Conservation (phyloP, 2,329 filamentous ascomycete genomes). For the Aspergillus ochraceus region DNA sequence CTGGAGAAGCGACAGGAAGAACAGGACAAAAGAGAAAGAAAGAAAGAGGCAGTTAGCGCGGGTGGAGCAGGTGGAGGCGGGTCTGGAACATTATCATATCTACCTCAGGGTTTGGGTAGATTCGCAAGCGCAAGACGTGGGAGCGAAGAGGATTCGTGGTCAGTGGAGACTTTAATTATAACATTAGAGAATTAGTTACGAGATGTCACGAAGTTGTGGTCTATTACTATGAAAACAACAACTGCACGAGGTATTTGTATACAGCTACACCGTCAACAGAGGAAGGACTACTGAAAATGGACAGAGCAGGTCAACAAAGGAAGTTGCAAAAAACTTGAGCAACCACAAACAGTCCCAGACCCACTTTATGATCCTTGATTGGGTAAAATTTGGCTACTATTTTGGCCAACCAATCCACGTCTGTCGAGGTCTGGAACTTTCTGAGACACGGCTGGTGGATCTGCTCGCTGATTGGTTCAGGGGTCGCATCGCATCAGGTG, state of each 20-base stretch:
- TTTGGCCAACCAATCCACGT: conserved; percentile 13
- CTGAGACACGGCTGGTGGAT: conserved; percentile 4
- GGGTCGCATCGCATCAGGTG: not conserved
- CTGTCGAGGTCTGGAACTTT: conserved; percentile 16
- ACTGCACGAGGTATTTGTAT: too few relatives aligned
- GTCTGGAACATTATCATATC: conserved; percentile 8
- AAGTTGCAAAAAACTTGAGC: conserved; percentile 3
- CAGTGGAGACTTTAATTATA: not conserved
- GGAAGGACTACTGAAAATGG: too few relatives aligned
- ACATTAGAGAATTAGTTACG: too few relatives aligned
- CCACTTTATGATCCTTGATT: conserved; percentile 2
- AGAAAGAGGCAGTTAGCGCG: conserved; percentile 2
- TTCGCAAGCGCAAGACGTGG: conserved; percentile 1
- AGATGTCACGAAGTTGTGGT: not conserved
- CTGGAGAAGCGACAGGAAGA: not conserved
- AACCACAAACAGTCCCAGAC: conserved; percentile 5
- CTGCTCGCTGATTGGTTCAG: not conserved
- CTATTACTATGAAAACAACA: too few relatives aligned
- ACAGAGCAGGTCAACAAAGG: too few relatives aligned
- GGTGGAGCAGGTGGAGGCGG: conserved; percentile 10
- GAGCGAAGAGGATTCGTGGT: not conserved
- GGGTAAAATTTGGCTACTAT: conserved; percentile 10
- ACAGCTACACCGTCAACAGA: too few relatives aligned
- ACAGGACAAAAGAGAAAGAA: conserved; percentile 1
- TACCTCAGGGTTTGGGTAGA: not conserved